Evolutionary conservation across 2,329 filamentous ascomycete genomes (phyloP).

Genomic region (Dactylellina parvicollis): DNA sequence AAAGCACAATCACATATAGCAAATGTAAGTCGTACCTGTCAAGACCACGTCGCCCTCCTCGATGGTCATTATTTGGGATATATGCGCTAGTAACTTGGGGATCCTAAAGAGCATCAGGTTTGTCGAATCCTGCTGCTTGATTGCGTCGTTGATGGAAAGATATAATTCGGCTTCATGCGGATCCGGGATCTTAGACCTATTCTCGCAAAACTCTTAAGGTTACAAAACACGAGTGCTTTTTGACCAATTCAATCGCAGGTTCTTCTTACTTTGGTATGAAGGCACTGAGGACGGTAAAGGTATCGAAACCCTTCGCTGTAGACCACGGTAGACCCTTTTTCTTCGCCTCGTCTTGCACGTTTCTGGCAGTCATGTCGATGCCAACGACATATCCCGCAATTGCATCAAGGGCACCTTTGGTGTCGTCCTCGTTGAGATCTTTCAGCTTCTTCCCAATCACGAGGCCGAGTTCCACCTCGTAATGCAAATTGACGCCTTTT

Average conservation of each 20-base stretch:
- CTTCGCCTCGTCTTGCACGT: slow-evolving; percentile 95
- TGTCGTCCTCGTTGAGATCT: slow-evolving; percentile 79
- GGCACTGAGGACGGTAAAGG: slow-evolving; percentile 87
- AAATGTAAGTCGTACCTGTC: slow-evolving; percentile 64
- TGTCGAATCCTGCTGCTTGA: slow-evolving; percentile 86
- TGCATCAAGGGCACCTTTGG: slow-evolving; percentile 61
- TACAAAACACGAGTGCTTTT: not conserved
- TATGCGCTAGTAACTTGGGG: slow-evolving; percentile 85
- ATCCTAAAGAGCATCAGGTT: slow-evolving; percentile 93
- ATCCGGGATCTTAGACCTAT: slow-evolving; percentile 74
- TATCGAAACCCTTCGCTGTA: slow-evolving; percentile 97
- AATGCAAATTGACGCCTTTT: slow-evolving; percentile 84
- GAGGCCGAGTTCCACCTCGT: slow-evolving; percentile 92
- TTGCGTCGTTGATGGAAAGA: slow-evolving; percentile 81
- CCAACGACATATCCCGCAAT: slow-evolving; percentile 80
- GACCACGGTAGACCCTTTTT: slow-evolving; percentile 95
- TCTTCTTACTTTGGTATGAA: slow-evolving; percentile 73
- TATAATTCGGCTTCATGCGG: slow-evolving; percentile 89
- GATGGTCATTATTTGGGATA: slow-evolving; percentile 93
- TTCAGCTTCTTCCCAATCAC: slow-evolving; percentile 83
- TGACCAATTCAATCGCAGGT: not conserved
- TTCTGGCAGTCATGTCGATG: slow-evolving; percentile 97
- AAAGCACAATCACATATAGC: not conserved
- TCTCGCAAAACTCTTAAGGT: not conserved
- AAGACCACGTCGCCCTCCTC: slow-evolving; percentile 91